Base-by-base conservation (phyloP, 2,329 filamentous ascomycete species). In the Neofusicoccum sp. region DNA sequence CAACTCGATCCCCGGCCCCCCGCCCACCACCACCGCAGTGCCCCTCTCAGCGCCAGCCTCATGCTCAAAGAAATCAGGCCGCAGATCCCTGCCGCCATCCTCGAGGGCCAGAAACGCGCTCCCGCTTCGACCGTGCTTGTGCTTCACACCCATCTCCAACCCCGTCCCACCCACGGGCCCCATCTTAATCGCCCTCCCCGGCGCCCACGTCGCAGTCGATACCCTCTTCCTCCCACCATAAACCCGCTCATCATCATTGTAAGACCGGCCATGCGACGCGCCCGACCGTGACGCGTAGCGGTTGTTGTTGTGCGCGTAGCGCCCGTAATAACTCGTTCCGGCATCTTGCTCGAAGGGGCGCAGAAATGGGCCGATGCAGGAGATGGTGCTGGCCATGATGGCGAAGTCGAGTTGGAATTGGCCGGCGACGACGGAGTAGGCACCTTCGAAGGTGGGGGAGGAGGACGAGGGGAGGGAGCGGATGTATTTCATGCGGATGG, bases 331-430 rank as follows among this genome's bases (percentile, higher is more conserved):
- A 16, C 16, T 58, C 20, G n/a, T 12, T 30, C 6, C 33, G 31
- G 20, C 63, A 24, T 68, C 68, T 12, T 66, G 66, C 48, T 67
- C 67, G 56, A 73, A 73, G 6, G 71, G 71, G n/a, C 69, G 66
- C 16, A 73, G 60, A 41, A 73, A 72, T 6, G 71, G 71, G 0
- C 69, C 71, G 34, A 74, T 64, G 8, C 70, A 69, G 14, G 68
- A 71, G 7, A 73, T 71, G 0, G 69, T 72, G 9, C 65, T 65
- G 1, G 67, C 68, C 62, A 74, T 73, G 33, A 72, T 70, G 3
- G 71, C 71, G 40, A 72, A 74, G n/a, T 69, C 67, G 62, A 73
- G 68, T n/a, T 74, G 69, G 67, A 70, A 73, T 44, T 73, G 70
- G 26, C 69, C 71, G 7, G 67, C 66, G 2, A 74, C 65, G n/a